A percentile compares a stretch with the other conserved stretches of the same genome.
phyloP scores from a whole-genome alignment of 345 rosid genomes.

The Zanthoxylum bungeanum region DNA sequence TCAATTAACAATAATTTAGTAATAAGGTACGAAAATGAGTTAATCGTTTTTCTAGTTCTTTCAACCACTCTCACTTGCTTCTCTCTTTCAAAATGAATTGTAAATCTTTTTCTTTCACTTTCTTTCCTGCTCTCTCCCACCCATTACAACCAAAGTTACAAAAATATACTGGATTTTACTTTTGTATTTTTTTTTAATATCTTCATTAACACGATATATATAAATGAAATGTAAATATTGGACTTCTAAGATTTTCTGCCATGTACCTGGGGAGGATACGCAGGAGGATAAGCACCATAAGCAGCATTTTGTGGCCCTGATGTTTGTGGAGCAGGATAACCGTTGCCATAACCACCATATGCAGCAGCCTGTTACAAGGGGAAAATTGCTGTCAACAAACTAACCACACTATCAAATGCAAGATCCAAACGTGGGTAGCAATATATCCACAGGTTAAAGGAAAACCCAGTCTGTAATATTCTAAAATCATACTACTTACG shows the following conservation, averaged over 20 bases:
- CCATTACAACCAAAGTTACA: not conserved
- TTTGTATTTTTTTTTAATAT: not conserved
- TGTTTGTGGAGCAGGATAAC: conserved; percentile 63
- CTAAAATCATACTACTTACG: no score
- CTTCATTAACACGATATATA: not conserved
- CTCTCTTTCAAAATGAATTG: not conserved
- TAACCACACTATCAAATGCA: not conserved
- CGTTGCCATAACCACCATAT: conserved; percentile 66
- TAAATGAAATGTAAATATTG: not conserved
- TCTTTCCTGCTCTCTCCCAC: not conserved
- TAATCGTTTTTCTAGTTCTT: not conserved
- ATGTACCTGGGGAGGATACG: conserved; percentile 77
- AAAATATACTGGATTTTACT: not conserved
- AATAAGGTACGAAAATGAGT: no score
- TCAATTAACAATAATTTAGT: no score
- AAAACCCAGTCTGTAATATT: no score
- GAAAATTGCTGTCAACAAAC: not conserved
- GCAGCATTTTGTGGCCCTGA: conserved; percentile 63
- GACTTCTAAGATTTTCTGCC: not conserved
- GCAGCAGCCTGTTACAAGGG: conserved; percentile 56
- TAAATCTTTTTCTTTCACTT: not conserved
- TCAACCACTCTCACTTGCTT: not conserved
- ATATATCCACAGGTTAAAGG: no score
- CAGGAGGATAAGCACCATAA: conserved; percentile 77
- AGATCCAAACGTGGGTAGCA: no score